Conservation (phyloP, 768 basidiomycete species). For the Dacryopinax primogenitus region DNA sequence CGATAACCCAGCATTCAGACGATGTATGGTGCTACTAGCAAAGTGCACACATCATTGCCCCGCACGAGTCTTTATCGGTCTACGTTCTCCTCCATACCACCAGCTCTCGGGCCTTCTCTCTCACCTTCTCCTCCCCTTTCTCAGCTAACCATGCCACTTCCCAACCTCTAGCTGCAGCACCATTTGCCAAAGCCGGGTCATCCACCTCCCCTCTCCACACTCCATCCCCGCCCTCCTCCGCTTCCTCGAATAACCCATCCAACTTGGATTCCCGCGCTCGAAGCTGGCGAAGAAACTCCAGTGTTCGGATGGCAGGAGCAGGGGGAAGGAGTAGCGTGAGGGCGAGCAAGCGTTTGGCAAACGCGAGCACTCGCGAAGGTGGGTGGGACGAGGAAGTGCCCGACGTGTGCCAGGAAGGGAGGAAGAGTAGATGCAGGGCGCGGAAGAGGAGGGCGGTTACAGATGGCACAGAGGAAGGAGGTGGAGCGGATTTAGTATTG, state of each 20-base stretch:
- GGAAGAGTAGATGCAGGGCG: slow-evolving; percentile 69
- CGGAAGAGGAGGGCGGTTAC: slow-evolving; percentile 58
- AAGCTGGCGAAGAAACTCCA: slow-evolving; percentile 62
- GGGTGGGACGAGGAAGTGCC: slow-evolving; percentile 56
- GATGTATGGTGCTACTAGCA: no score
- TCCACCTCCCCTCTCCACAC: slow-evolving; percentile 74
- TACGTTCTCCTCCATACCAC: background rate
- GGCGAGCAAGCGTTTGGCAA: slow-evolving; percentile 79
- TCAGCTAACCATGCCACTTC: slow-evolving; percentile 20
- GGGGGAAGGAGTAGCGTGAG: slow-evolving; percentile 75
- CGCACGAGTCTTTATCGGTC: background rate
- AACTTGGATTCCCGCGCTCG: slow-evolving; percentile 67
- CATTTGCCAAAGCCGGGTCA: slow-evolving; percentile 47
- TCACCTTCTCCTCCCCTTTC: slow-evolving; percentile 23
- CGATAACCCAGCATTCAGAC: no score
- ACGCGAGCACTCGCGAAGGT: slow-evolving; percentile 43
- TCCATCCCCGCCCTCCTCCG: slow-evolving; percentile 74
- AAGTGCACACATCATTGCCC: background rate
- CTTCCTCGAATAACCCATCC: slow-evolving; percentile 71
- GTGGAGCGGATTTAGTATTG: no score
- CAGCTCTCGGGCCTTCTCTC: slow-evolving; percentile 23
- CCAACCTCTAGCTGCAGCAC: background rate
- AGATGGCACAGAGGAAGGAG: slow-evolving; percentile 21
- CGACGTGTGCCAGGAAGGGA: slow-evolving; percentile 46
- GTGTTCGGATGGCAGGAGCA: slow-evolving; percentile 44